Percentiles rank a stretch among this genome's conserved stretches.
Conservation (phyloP, 208 protist genomes). For the Leishmania tropica region DNA sequence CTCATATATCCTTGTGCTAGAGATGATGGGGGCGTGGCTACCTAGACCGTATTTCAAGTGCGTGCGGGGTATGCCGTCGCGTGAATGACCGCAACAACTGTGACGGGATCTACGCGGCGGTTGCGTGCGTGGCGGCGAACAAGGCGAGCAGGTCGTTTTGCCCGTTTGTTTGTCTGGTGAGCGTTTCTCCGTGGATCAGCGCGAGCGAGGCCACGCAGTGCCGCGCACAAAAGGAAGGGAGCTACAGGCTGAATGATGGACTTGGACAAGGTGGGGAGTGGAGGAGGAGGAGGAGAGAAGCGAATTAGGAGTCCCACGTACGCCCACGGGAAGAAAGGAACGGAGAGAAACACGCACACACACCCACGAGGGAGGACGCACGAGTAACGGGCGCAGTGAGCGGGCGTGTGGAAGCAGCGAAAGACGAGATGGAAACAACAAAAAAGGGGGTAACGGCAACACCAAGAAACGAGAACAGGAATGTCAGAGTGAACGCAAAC, state of each 20-base stretch:
- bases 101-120: neutral
- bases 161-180: neutral
- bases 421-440: neutral
- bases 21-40: neutral
- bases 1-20: neutral
- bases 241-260: neutral
- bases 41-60: neutral
- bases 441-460: neutral
- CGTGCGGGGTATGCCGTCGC: neutral
- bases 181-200: neutral
- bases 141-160: neutral
- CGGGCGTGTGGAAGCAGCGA: constrained; percentile 5
- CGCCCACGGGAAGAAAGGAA: neutral
- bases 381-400: neutral
- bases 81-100: neutral
- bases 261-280: neutral
- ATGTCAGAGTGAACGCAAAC: neutral
- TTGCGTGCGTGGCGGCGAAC: neutral
- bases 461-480: neutral
- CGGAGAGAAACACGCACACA: neutral
- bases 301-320: neutral
- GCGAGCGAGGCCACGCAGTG: neutral
- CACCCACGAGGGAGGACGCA: neutral
- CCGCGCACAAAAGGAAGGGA: neutral
- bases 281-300: too few relatives aligned